A percentile compares a stretch with the other conserved stretches of the same genome.
phyloP scores from a whole-genome alignment of 768 basidiomycete genomes.

The Suillus hirtellus region DNA sequence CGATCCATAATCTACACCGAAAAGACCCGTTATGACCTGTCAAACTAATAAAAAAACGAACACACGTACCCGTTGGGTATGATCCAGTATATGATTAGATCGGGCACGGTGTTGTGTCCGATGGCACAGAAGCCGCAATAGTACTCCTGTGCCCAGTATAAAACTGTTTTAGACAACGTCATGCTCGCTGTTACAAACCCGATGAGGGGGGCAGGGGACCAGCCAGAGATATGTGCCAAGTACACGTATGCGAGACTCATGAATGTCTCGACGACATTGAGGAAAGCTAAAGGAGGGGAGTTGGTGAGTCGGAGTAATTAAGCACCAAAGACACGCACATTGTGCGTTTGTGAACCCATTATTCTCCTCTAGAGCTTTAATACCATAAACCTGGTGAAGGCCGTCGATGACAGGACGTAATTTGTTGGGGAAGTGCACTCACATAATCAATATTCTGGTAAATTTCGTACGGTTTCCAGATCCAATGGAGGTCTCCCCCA shows the following conservation, averaged over 20 bases:
- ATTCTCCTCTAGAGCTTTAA: constrained; percentile 58
- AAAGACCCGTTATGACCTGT: not conserved
- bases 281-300: constrained; percentile 47
- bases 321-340: constrained; percentile 45
- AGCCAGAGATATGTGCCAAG: constrained; percentile 59
- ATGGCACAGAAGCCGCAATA: constrained; percentile 70
- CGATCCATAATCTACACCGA: constrained; percentile 67
- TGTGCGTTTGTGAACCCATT: constrained; percentile 88
- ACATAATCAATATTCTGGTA: constrained; percentile 67
- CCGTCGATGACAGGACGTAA: not conserved
- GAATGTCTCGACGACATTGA: constrained; percentile 80
- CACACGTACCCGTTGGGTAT: constrained; percentile 73
- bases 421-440: constrained; percentile 35
- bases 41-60: not conserved
- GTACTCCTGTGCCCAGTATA: constrained; percentile 84
- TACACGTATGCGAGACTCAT: constrained; percentile 78
- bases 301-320: not conserved
- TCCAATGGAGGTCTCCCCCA: constrained; percentile 89
- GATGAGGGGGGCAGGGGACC: constrained; percentile 68
- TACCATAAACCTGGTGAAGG: constrained; percentile 64
- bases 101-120: constrained; percentile 65
- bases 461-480: constrained; percentile 81
- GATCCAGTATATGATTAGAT: constrained; percentile 63
- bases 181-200: constrained; percentile 74
- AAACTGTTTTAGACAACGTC: constrained; percentile 82